Conservation (phyloP, 2,329 filamentous ascomycete genomes). For the Alternaria triticimaculans region DNA sequence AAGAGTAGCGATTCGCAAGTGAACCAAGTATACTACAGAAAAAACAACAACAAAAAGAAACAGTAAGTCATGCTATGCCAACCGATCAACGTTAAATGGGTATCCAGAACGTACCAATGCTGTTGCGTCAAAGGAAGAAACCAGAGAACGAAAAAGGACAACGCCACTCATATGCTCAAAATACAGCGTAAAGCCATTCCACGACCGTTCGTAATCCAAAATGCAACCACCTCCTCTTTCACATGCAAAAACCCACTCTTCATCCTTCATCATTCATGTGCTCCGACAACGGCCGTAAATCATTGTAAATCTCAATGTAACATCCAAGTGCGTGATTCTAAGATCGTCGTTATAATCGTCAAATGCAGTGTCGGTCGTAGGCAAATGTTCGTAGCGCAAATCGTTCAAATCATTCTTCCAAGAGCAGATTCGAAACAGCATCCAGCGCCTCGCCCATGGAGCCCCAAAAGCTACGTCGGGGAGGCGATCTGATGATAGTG, state of each 20-base stretch:
- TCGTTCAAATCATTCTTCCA: slow-evolving; percentile 12
- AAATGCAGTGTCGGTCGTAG: neutral
- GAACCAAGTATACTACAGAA: neutral
- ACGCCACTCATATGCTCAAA: neutral
- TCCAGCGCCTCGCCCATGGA: slow-evolving; percentile 31
- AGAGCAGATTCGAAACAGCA: slow-evolving; percentile 18
- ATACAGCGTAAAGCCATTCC: neutral
- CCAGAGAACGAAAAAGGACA: neutral
- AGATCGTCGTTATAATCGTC: neutral
- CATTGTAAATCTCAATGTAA: neutral
- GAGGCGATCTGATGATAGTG: slow-evolving; percentile 19
- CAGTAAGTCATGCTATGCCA: neutral
- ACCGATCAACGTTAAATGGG: slow-evolving; percentile 1
- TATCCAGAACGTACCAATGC: slow-evolving; percentile 7
- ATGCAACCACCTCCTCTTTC: neutral
- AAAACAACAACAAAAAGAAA: neutral
- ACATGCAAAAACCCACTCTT: neutral
- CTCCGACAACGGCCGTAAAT: neutral
- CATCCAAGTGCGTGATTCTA: neutral
- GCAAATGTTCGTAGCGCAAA: too few relatives aligned
- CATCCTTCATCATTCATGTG: neutral
- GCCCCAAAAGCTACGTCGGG: slow-evolving; percentile 27
- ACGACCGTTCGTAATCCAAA: neutral
- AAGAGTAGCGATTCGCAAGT: neutral
- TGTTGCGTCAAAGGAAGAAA: neutral